These are phyloP conservation scores for Jimgerdemannia flammicorona DNA, from an alignment of 192 early-diverging fungal species.

Conservation along the genomic window DNA sequence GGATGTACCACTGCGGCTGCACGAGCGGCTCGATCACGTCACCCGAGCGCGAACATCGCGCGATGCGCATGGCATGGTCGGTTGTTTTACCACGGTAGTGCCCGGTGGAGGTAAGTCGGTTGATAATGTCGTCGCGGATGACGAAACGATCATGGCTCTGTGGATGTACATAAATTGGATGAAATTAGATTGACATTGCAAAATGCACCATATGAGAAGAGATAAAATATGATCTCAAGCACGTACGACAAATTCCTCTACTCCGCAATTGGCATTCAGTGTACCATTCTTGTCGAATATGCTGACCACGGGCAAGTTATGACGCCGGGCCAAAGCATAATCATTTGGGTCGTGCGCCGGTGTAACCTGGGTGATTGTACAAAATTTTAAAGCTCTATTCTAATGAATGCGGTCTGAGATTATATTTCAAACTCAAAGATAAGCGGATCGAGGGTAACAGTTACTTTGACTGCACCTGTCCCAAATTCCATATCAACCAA, in stretches of 20 bases:
- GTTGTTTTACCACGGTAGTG: conserved; percentile 75
- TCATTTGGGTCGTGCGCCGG: conserved; percentile 95
- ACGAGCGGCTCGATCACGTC: conserved; percentile 95
- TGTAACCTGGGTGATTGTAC: conserved; percentile 62
- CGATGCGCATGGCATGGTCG: conserved; percentile 75
- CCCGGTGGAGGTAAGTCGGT: conserved; percentile 56
- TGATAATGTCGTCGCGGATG: conserved; percentile 66
- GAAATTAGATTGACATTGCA: not conserved
- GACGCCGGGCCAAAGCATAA: conserved; percentile 81
- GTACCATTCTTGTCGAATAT: conserved; percentile 86
- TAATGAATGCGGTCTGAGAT: too few species aligned
- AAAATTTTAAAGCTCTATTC: not conserved
- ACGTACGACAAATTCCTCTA: conserved; percentile 43
- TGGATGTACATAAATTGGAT: conserved; percentile 2
- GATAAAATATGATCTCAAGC: not conserved
- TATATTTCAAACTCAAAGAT: too few species aligned
- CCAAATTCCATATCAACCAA: conserved; percentile 90
- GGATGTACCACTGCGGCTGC: conserved; percentile 86
- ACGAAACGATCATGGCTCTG: conserved; percentile 83
- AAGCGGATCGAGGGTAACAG: not conserved
- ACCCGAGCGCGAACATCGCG: conserved; percentile 72
- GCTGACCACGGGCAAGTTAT: conserved; percentile 74
- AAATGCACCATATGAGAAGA: not conserved
- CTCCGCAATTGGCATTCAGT: conserved; percentile 72
- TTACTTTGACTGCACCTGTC: conserved; percentile 94